A percentile compares a stretch with the other conserved stretches of the same genome.
Conservation (phyloP, 148 eudicot genomes). For the Chenopodium formosanum region DNA sequence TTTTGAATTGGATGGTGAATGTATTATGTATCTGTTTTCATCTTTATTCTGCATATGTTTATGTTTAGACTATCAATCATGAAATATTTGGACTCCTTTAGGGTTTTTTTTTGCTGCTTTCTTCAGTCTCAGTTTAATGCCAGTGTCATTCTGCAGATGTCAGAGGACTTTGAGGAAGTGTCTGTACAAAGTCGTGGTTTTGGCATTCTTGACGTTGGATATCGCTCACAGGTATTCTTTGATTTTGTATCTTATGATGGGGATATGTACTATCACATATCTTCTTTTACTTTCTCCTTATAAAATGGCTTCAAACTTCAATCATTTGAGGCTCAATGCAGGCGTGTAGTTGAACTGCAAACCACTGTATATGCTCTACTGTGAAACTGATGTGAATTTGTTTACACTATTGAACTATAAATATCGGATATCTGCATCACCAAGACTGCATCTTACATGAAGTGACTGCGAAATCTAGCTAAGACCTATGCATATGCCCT, state of each 20-base stretch:
- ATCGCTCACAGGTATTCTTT: slow-evolving; percentile 71
- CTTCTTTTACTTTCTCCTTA: background rate
- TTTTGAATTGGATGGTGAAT: background rate
- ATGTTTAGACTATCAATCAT: background rate
- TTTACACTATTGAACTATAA: too few species aligned
- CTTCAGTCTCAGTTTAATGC: slow-evolving; percentile 4
- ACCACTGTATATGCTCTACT: too few species aligned
- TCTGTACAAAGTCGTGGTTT: slow-evolving; percentile 98
- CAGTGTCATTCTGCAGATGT: slow-evolving; percentile 44
- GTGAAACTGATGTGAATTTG: too few species aligned
- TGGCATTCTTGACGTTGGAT: slow-evolving; percentile 97
- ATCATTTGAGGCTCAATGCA: too few species aligned
- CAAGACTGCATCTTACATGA: too few species aligned
- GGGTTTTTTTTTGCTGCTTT: slow-evolving; percentile 2
- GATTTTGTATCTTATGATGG: background rate
- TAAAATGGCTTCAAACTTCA: too few species aligned
- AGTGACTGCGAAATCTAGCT: too few species aligned
- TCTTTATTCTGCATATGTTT: background rate
- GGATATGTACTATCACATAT: background rate
- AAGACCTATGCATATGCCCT: too few species aligned
- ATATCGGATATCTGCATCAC: too few species aligned
- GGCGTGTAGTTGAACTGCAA: too few species aligned
- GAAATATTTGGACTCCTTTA: background rate
- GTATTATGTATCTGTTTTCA: background rate
- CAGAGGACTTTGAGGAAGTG: slow-evolving; percentile 92